Percentiles rank a stretch among this genome's conserved stretches.
phyloP scores from a whole-genome alignment of 2,329 filamentous ascomycete genomes.

The Ophiosphaerella narmari region DNA sequence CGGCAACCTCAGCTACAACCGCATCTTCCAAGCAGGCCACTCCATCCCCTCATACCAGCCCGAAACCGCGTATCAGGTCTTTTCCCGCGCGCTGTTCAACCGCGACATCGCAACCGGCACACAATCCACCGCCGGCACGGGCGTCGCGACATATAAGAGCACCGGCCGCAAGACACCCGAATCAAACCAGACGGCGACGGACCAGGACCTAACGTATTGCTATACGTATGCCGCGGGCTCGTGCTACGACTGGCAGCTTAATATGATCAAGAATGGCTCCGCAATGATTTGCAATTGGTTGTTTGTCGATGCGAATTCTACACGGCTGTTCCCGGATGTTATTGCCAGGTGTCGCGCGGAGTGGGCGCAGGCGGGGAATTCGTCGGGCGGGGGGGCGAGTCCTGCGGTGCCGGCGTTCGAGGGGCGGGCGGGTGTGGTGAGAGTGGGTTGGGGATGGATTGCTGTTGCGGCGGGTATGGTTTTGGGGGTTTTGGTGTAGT shows the following conservation, averaged over 20 bases:
- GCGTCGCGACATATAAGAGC: slow-evolving; percentile 13
- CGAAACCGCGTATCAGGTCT: slow-evolving; percentile 56
- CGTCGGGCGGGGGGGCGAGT: too few relatives aligned
- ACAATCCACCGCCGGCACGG: slow-evolving; percentile 7
- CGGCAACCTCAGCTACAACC: slow-evolving; percentile 46
- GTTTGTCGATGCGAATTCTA: slow-evolving; percentile 25
- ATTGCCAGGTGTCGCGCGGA: slow-evolving; percentile 16
- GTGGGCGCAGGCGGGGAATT: not conserved
- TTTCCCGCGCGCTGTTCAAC: slow-evolving; percentile 52
- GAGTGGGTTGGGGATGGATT: too few relatives aligned
- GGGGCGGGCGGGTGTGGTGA: not conserved
- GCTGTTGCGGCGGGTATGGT: too few relatives aligned
- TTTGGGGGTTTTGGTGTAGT: too few relatives aligned
- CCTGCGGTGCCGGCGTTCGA: not conserved
- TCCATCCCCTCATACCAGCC: slow-evolving; percentile 49
- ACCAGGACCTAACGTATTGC: slow-evolving; percentile 15
- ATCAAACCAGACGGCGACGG: slow-evolving; percentile 14
- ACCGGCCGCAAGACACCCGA: slow-evolving; percentile 15
- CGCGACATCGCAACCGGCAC: slow-evolving; percentile 54
- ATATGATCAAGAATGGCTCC: slow-evolving; percentile 14
- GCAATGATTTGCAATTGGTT: slow-evolving; percentile 22
- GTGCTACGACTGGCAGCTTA: slow-evolving; percentile 19
- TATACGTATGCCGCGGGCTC: slow-evolving; percentile 20
- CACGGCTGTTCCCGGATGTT: slow-evolving; percentile 21
- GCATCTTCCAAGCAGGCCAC: slow-evolving; percentile 47